Base-by-base conservation (phyloP, 495 filamentous ascomycete genomes). In the Xylaria intraflava region DNA sequence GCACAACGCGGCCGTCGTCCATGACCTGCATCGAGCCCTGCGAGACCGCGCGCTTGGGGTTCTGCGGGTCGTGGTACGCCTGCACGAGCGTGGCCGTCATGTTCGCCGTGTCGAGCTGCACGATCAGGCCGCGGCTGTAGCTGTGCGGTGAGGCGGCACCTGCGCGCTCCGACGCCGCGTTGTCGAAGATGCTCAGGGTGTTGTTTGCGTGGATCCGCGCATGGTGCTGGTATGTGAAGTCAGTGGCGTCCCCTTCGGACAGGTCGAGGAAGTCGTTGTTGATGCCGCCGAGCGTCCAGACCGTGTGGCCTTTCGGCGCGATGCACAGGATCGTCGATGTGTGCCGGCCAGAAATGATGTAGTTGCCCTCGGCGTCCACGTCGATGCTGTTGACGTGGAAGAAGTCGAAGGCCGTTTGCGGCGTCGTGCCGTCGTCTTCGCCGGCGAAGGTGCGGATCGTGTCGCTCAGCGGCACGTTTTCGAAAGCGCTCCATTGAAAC, bases 191-290 rank as follows among this genome's bases (percentile, higher is more conserved):
- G 41, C 58, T 66, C 51, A 72, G 54, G 10, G 40, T 57, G n/a
- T 55, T 23, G 46, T 57, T 64, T 8, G 59, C 62, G 72, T 72
- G 75, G 39, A 54, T 40, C 10, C 76, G 73, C 17, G 75, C 77
- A 50, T 81, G 70, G 58, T 81, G 79, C 58, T 82, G 79, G 71
- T 74, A 81, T 42, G 65, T 56, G 51, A 83, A 78, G 41, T 69
- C 70, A 1, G 74, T 77, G 16, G 72, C 75, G 6, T 51, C 19
- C 0, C 72, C 74, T 19, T 69, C 59, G 0, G 72, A 75, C 2
- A 67, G 56, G 46, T 79, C 68, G 62, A 65, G 68, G 49, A 81
- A 82, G 17, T 71, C 64, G 24, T 76, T 78, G 1, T 62, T 17
- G 14, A 61, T 65, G 3, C 67, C 74, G 29, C 70, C 73, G 4